Evolutionary conservation across 2,329 filamentous ascomycete genomes (phyloP).

Genomic region (Trichoderma sp.): DNA sequence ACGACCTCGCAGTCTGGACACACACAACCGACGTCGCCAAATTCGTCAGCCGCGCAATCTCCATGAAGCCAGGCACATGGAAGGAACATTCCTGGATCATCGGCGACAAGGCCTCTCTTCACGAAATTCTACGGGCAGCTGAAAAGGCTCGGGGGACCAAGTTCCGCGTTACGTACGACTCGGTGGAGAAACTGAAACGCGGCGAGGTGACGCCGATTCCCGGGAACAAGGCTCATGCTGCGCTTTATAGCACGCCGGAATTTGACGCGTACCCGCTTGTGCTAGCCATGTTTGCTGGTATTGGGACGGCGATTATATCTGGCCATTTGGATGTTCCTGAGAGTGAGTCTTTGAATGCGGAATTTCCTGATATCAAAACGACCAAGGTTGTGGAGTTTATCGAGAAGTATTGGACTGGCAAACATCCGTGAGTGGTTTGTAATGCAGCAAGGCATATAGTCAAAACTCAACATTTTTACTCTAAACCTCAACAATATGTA

Average conservation of each 20-base stretch:
- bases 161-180: background rate
- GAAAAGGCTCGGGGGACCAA: background rate
- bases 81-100: background rate
- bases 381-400: background rate
- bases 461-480: background rate
- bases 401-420: background rate
- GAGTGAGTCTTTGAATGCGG: background rate
- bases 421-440: background rate
- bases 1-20: background rate
- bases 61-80: background rate
- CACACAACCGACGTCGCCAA: conserved; percentile 1
- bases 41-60: conserved; percentile 5
- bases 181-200: background rate
- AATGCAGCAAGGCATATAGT: background rate
- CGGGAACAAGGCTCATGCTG: conserved; percentile 1
- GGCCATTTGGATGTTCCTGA: background rate
- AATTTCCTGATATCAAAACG: background rate
- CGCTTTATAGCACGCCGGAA: background rate
- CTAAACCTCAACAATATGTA: background rate
- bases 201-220: conserved; percentile 5
- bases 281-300: background rate
- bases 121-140: background rate
- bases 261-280: conserved; percentile 2
- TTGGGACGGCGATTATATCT: background rate
- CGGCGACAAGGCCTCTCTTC: background rate